These are phyloP conservation scores for Umbelopsis sp. DNA, from an alignment of 192 early-diverging fungal species.

Conservation along the genomic window DNA sequence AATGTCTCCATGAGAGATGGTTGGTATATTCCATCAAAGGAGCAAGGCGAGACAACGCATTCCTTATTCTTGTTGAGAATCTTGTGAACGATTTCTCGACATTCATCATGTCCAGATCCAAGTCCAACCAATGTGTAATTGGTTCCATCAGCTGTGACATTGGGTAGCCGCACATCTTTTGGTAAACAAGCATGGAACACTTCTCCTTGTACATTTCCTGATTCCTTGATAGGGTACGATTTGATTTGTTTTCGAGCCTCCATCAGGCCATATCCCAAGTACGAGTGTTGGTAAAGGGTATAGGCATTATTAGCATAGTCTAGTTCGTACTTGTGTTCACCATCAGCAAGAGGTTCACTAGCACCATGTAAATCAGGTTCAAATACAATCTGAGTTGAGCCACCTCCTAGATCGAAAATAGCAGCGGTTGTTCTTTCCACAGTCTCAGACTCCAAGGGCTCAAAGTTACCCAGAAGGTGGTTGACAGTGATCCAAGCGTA, in stretches of 20 bases:
- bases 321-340: constrained; percentile 76
- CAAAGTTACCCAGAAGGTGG: constrained; percentile 71
- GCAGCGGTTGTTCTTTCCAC: constrained; percentile 71
- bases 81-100: constrained; percentile 40
- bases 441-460: background rate
- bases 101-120: constrained; percentile 12
- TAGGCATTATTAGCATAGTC: constrained; percentile 73
- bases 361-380: constrained; percentile 69
- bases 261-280: constrained; percentile 90
- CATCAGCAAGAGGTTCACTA: constrained; percentile 47
- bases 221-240: constrained; percentile 39
- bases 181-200: constrained; percentile 72
- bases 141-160: background rate
- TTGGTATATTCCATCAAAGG: constrained; percentile 84
- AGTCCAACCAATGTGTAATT: background rate
- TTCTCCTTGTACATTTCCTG: constrained; percentile 33
- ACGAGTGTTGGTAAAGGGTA: constrained; percentile 93
- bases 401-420: constrained; percentile 95
- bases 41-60: constrained; percentile 59
- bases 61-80: constrained; percentile 66
- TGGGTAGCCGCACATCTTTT: background rate
- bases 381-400: constrained; percentile 97
- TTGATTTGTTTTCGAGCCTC: constrained; percentile 81
- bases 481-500: constrained; percentile 99
- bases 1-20: constrained; percentile 64